Evolutionary conservation across 73 alveolate genomes (phyloP).

Genomic region (Paramecium sonneborni): DNA sequence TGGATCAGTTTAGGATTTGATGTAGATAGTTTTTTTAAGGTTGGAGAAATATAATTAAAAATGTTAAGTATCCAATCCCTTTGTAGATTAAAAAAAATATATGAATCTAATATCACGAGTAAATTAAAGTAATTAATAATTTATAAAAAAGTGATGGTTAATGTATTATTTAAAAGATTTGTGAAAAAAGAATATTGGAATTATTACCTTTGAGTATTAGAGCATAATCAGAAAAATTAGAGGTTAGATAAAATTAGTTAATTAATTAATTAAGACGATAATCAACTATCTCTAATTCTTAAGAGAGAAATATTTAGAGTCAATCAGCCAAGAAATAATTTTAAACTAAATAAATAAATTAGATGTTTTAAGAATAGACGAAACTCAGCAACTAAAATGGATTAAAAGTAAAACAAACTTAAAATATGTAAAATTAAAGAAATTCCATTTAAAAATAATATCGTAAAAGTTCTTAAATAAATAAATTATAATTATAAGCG

Average conservation of each 20-base stretch:
- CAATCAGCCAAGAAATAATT: too few species aligned
- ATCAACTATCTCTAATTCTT: background rate
- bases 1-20: constrained; percentile 2
- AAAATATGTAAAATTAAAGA: too few species aligned
- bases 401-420: too few species aligned
- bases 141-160: background rate
- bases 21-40: background rate
- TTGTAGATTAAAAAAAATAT: background rate
- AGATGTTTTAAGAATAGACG: too few species aligned
- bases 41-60: background rate
- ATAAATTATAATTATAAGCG: too few species aligned
- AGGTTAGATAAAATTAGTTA: background rate
- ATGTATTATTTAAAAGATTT: background rate
- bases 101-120: background rate
- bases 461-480: too few species aligned
- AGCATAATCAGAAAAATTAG: background rate
- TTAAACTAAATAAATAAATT: too few species aligned
- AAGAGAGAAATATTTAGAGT: background rate
- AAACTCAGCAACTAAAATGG: too few species aligned
- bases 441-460: too few species aligned
- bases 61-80: background rate
- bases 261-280: background rate
- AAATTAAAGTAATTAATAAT: background rate
- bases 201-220: background rate
- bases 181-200: background rate